Conservation (phyloP, 2,329 filamentous ascomycete genomes). For the Hymenotorrendiella dingleyae region DNA sequence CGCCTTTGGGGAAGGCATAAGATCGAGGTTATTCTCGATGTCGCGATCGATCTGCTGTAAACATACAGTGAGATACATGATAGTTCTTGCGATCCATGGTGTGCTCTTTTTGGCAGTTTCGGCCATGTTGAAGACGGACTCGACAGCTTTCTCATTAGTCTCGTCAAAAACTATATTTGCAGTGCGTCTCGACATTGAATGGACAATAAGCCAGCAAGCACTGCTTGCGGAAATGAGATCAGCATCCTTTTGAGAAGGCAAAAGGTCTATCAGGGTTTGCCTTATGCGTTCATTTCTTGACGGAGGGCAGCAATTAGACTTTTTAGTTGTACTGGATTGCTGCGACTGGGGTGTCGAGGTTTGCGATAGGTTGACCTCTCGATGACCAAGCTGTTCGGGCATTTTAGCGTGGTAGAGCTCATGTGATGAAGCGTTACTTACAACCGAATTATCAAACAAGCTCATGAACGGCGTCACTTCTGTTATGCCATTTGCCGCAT, state of each 20-base stretch:
- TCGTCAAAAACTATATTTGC: not conserved
- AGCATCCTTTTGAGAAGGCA: slow-evolving; percentile 25
- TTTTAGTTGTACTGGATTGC: slow-evolving; percentile 7
- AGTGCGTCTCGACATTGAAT: slow-evolving; percentile 16
- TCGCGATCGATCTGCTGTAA: slow-evolving; percentile 25
- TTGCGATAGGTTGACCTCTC: slow-evolving; percentile 16
- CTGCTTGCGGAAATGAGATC: slow-evolving; percentile 22
- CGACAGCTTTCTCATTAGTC: not conserved
- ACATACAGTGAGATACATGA: slow-evolving; percentile 26
- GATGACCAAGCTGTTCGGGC: slow-evolving; percentile 19
- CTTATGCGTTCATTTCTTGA: slow-evolving; percentile 25
- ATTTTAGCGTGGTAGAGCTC: not conserved
- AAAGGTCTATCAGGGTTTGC: slow-evolving; percentile 24
- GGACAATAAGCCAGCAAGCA: slow-evolving; percentile 23
- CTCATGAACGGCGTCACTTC: slow-evolving; percentile 21
- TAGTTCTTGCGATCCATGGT: slow-evolving; percentile 21
- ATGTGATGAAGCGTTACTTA: slow-evolving; percentile 12
- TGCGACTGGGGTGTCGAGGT: slow-evolving; percentile 18
- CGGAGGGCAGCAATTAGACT: slow-evolving; percentile 11
- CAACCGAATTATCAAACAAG: slow-evolving; percentile 27
- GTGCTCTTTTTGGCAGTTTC: slow-evolving; percentile 21
- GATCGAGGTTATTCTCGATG: slow-evolving; percentile 21
- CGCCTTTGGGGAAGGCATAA: slow-evolving; percentile 16
- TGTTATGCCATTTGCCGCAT: slow-evolving; percentile 12
- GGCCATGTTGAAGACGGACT: slow-evolving; percentile 19